Percentiles rank a stretch among this genome's conserved stretches.
These are phyloP conservation scores for Wickerhamiella brachini DNA, from an alignment of 805 yeast species.

Conservation along the genomic window DNA sequence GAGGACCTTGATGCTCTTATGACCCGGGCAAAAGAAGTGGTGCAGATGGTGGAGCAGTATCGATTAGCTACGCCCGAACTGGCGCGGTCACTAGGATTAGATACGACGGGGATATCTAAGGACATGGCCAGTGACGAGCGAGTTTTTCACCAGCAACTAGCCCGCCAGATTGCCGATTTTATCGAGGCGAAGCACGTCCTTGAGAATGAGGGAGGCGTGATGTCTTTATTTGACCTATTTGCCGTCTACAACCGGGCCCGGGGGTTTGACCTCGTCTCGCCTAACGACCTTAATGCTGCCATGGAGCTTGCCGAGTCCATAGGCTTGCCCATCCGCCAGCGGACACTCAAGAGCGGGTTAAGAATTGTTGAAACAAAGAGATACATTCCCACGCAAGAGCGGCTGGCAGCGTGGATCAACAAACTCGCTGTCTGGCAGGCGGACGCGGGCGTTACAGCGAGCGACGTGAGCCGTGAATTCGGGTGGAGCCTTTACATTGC, in stretches of 20 bases:
- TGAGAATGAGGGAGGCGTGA: constrained; percentile 40
- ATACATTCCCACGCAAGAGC: constrained; percentile 9
- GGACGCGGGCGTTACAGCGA: constrained; percentile 23
- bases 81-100: constrained; percentile 20
- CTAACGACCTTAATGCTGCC: constrained; percentile 52
- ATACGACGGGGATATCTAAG: constrained; percentile 22
- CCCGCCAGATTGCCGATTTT: constrained; percentile 70
- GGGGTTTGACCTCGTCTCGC: constrained; percentile 53
- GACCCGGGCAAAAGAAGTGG: constrained; percentile 56
- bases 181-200: constrained; percentile 34
- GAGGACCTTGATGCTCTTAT: neutral
- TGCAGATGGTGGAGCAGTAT: constrained; percentile 34
- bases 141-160: constrained; percentile 38
- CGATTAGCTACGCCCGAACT: constrained; percentile 7
- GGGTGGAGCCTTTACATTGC: constrained; percentile 58
- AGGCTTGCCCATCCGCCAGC: constrained; percentile 40
- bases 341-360: constrained; percentile 29
- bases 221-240: constrained; percentile 49
- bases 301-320: constrained; percentile 42
- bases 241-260: constrained; percentile 51
- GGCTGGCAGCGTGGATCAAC: constrained; percentile 13
- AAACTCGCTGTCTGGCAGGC: constrained; percentile 17
- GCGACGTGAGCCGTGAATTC: constrained; percentile 35
- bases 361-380: constrained; percentile 22
- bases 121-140: constrained; percentile 26